Base-by-base conservation (phyloP, 371 early-diverging fungal species). In the Actinomortierella wolfii region DNA sequence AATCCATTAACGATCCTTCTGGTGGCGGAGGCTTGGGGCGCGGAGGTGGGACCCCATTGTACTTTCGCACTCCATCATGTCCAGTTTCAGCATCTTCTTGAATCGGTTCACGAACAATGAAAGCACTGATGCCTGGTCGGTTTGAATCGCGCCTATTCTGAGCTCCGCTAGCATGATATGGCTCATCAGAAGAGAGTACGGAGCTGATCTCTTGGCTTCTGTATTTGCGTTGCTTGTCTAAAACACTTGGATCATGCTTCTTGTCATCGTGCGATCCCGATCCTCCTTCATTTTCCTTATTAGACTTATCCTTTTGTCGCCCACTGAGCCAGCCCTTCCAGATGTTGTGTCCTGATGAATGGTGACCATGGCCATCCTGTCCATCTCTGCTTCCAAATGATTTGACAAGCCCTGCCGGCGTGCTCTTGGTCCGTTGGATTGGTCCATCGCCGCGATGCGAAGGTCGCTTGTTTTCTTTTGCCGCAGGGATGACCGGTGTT, bases 351-450 rank as follows among this genome's bases (percentile, higher is more conserved):
- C 67, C 45, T 18, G 59, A 61, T 20, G 42, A 55, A 9, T n/a
- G n/a, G n/a, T n/a, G n/a, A n/a, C 70, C 54, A 20, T 62, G 34
- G 1, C 41, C 48, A 34, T 4, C 54, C 51, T 39, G 25, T 47
- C 2, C 51, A 41, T 23, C 34, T 14, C 3, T 23, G 39, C 40
- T 55, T 54, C 54, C 60, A 57, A 2, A 24, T 11, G 47, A 6
- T 2, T 47, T 8, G 9, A 21, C 21, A 2, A 73, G 25, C 4
- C 59, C 74, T n/a, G 67, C 74, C 0, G 74, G 74, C 20, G 66
- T 73, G 39, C 74, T 73, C 52, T 73, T 73, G 4, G 74, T 59
- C 23, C 74, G 59, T 3, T 53, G 39, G 20, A 73, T 73, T 2
- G 67, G 62, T 59, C 66, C 34, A 34, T 34, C 62, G 17, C 70